Evolutionary conservation across 331 rosid genomes (phyloP).

Genomic region (Telfairia occidentalis): DNA sequence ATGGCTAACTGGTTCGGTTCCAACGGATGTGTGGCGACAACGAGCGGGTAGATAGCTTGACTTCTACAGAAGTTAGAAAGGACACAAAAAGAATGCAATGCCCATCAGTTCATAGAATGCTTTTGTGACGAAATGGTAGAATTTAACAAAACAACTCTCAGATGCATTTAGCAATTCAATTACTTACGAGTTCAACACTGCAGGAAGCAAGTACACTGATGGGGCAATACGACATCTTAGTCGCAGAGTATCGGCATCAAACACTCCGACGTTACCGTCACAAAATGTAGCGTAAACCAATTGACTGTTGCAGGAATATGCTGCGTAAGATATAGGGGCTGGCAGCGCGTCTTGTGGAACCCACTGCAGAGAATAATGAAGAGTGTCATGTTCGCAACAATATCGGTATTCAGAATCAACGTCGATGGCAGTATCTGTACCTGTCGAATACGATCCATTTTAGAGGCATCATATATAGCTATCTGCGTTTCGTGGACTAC

Average conservation of each 20-base stretch:
- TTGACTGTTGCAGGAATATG: constrained; percentile 74
- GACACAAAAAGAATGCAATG: not conserved
- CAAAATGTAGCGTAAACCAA: constrained; percentile 52
- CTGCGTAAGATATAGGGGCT: constrained; percentile 64
- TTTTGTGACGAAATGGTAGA: not conserved
- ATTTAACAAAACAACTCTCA: not conserved
- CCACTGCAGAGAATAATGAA: constrained; percentile 52
- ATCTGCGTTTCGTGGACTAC: constrained; percentile 70
- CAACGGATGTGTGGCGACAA: constrained; percentile 62
- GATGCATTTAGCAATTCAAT: not conserved
- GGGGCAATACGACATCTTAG: constrained; percentile 79
- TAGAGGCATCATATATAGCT: constrained; percentile 73
- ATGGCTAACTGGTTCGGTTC: constrained; percentile 71
- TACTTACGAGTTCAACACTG: constrained; percentile 54
- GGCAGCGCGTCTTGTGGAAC: constrained; percentile 68
- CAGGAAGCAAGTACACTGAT: constrained; percentile 40
- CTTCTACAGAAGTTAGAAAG: constrained; percentile 29
- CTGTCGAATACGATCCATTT: constrained; percentile 74
- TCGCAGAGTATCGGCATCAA: constrained; percentile 68
- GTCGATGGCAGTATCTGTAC: constrained; percentile 29
- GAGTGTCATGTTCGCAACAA: not conserved
- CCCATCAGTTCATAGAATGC: not conserved
- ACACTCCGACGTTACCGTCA: constrained; percentile 76
- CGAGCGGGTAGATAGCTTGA: constrained; percentile 56
- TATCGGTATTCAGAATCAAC: not conserved